These are phyloP conservation scores for Boletus sp. DNA, from an alignment of 768 basidiomycete genomes.

Conservation along the genomic window DNA sequence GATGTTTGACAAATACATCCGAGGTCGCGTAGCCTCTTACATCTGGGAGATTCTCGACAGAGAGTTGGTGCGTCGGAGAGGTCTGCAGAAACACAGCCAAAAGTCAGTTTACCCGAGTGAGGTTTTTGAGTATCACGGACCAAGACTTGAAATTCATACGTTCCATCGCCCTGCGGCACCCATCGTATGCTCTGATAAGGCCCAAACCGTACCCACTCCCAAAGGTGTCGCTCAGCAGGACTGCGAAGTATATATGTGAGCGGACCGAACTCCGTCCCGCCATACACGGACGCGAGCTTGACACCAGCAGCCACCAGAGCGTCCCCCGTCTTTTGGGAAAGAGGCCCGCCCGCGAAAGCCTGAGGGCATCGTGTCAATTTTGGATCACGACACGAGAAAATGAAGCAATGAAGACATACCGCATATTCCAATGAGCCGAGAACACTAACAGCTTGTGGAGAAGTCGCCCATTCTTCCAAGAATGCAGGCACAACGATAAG, in stretches of 20 bases:
- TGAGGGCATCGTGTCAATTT: conserved; percentile 9
- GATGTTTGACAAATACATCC: conserved; percentile 45
- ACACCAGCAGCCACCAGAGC: conserved; percentile 34
- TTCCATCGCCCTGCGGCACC: conserved; percentile 36
- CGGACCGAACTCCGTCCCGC: conserved; percentile 38
- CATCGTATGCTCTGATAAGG: conserved; percentile 29
- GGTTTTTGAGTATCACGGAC: conserved; percentile 17
- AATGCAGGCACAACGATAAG: conserved; percentile 22
- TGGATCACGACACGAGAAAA: not conserved
- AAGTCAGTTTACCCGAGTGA: no score
- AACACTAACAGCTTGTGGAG: conserved; percentile 18
- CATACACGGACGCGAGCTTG: conserved; percentile 34
- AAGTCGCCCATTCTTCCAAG: conserved; percentile 23
- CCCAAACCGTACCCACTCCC: conserved; percentile 32
- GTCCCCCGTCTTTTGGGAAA: conserved; percentile 37
- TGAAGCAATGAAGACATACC: conserved; percentile 11
- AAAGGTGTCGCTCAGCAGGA: conserved; percentile 31
- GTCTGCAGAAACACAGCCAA: conserved; percentile 18
- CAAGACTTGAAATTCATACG: conserved; percentile 38
- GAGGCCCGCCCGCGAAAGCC: conserved; percentile 37
- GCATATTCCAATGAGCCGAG: conserved; percentile 19
- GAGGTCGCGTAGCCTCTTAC: conserved; percentile 42
- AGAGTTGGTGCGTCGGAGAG: conserved; percentile 25
- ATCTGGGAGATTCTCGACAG: conserved; percentile 37
- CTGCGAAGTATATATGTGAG: conserved; percentile 16